Base-by-base conservation (phyloP, 2,329 filamentous ascomycete species). In the Ilyonectria sp. region DNA sequence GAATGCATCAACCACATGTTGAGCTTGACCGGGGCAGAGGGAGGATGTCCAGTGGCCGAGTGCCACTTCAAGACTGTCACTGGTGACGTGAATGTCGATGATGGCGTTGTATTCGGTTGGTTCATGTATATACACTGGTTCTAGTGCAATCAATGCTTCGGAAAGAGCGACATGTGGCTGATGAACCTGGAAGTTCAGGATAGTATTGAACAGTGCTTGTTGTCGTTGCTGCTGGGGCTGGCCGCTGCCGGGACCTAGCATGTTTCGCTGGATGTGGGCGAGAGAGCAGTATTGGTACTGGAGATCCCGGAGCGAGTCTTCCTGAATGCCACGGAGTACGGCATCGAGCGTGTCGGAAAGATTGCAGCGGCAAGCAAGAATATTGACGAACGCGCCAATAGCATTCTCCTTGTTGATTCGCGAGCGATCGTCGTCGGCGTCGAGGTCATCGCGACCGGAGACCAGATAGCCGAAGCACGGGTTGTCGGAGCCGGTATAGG, bases 121-220 rank as follows among this genome's bases (percentile, higher is more conserved):
- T 21, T 21, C 21, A 3, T 21, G 21, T 21, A 21, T 21, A 21
- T 21, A 21, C 21, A 21, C 21, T 21, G 21, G 21, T 3, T 21
- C 21, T 21, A 21, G 21, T 21, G 21, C 21, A 21, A 21, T 2
- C 21, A 21, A 21, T 21, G 21, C 21, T 21, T 21, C 21, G 21
- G 21, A 21, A 21, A 21, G 21, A 21, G 21, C 21, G 21, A 21
- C 21, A 21, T 3, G 21, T 21, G 21, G 21, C 3, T 21, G 21
- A 21, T 21, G 21, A 21, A 21, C 21, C 21, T 21, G 21, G 21
- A 21, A 21, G 21, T 21, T 21, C 83, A 29, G 0, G 52, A 52
- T 9, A 11, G 74, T 74, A 49, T 72, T 72, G 37, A 72, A 72
- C 4, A 71, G 70, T 21, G 21, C 21, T 21, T 21, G 21, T 21